Evolutionary conservation across 345 rosid genomes (phyloP), one percentile per base, ranked within the genome.

Genomic region (Theobroma cacao): DNA sequence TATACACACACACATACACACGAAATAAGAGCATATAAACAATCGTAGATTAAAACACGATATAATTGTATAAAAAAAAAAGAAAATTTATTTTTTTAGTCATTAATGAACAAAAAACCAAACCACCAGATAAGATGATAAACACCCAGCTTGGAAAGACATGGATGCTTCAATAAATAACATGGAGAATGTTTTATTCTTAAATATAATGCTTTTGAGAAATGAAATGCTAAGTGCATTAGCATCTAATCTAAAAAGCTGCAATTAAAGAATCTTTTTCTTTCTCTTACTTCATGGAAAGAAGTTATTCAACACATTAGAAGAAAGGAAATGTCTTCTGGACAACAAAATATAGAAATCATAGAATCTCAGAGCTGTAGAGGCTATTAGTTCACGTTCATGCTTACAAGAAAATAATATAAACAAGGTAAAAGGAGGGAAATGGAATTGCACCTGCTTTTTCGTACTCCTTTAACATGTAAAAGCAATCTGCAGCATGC

Each of bases 401-500:
- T 68, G 53, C 26, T 14, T 4, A 43, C 5, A 18, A 64, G n/a
- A 22, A 12, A 22, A 0, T 38, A 43, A 64, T 8, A 15, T 22
- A 33, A 55, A 20, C 18, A 17, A 15, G 53, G 28, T 13, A n/a
- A 13, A 47, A 72, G 36, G 65, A 38, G 48, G 34, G 30, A 59
- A n/a, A 41, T 38, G 22, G 56, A 28, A 60, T 41, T 58, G n/a
- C 52, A 79, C 91, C 89, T 5, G 89, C 86, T 71, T 70, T 83
- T 77, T 82, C 84, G 53, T 86, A 89, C 60, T 87, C 87, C 26
- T 78, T 81, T 55, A 80, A 48, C 72, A 78, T 41, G 80, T 31
- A 83, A 66, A 84, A 86, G 69, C 93, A 86, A 58, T 84, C 82
- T 0, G 89, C 92, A 2, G 89, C 92, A 40, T 22, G 55, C 58